Evolutionary conservation across 352 stramenopile genomes (phyloP).

Genomic region (Phytophthora quininea): DNA sequence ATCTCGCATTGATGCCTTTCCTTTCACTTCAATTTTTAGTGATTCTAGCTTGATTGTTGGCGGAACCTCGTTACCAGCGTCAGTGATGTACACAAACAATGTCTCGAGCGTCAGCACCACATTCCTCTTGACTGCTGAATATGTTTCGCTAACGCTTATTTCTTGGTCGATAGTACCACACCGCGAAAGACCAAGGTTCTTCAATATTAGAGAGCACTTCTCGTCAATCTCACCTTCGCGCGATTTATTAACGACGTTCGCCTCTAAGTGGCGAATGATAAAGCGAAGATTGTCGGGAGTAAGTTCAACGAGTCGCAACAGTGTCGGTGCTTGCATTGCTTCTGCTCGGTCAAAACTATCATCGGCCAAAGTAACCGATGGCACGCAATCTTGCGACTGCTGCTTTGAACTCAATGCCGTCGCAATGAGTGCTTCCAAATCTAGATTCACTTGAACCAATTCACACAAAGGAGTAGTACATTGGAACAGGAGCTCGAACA

Average conservation of each 20-base stretch:
- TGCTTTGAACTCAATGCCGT: slow-evolving; percentile 10
- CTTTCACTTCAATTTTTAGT: slow-evolving; percentile 25
- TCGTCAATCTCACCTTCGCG: not conserved
- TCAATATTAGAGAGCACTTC: slow-evolving; percentile 18
- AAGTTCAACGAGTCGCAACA: slow-evolving; percentile 25
- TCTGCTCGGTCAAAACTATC: not conserved
- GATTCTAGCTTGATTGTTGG: slow-evolving; percentile 24
- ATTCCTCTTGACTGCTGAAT: slow-evolving; percentile 21
- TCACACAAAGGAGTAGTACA: slow-evolving; percentile 21
- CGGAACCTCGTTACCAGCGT: not conserved
- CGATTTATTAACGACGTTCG: slow-evolving; percentile 21
- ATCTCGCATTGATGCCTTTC: slow-evolving; percentile 8
- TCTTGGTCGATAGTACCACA: slow-evolving; percentile 14
- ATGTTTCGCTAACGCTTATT: not conserved
- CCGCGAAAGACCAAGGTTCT: slow-evolving; percentile 9
- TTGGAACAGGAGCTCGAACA: slow-evolving; percentile 26
- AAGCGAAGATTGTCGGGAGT: slow-evolving; percentile 14
- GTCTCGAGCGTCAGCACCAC: slow-evolving; percentile 9
- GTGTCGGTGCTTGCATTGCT: slow-evolving; percentile 1
- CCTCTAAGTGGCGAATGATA: slow-evolving; percentile 20
- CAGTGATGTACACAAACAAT: slow-evolving; percentile 11
- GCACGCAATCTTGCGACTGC: not conserved
- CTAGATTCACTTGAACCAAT: slow-evolving; percentile 23
- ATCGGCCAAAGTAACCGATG: not conserved
- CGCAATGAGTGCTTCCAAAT: slow-evolving; percentile 23